These are phyloP conservation scores for Microthyrium microscopicum DNA, from an alignment of 2,329 filamentous ascomycete species.

Conservation along the genomic window DNA sequence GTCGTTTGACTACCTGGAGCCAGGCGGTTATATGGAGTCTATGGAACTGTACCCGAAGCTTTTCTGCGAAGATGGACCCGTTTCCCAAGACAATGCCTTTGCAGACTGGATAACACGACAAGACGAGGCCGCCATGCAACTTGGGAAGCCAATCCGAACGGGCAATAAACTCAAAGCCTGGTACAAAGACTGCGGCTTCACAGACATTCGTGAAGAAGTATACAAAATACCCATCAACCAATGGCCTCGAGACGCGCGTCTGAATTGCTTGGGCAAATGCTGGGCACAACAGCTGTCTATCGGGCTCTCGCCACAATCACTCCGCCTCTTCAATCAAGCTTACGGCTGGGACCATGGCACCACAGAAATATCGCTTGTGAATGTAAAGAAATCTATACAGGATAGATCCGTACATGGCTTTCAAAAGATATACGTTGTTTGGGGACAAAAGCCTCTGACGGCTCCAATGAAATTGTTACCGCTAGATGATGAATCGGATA, in stretches of 20 bases:
- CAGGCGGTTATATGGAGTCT: conserved; percentile 36
- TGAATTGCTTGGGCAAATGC: conserved; percentile 33
- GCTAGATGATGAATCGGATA: too few species aligned
- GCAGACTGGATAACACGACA: conserved; percentile 29
- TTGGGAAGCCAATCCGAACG: conserved; percentile 32
- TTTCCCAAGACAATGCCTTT: conserved; percentile 26
- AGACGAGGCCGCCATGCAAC: conserved; percentile 28
- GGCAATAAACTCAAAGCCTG: conserved; percentile 36
- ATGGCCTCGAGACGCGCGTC: conserved; percentile 32
- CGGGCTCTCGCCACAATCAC: conserved; percentile 27
- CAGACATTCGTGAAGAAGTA: conserved; percentile 36
- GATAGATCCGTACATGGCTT: conserved; percentile 25
- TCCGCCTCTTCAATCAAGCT: conserved; percentile 26
- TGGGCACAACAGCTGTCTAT: conserved; percentile 29
- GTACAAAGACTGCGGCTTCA: conserved; percentile 40
- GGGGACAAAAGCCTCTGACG: too few species aligned
- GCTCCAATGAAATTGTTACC: too few species aligned
- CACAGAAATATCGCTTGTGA: conserved; percentile 27
- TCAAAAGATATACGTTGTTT: conserved; percentile 25
- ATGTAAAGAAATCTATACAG: conserved; percentile 22
- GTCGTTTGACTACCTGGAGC: conserved; percentile 34
- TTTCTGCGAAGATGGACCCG: conserved; percentile 37
- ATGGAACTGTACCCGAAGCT: conserved; percentile 27
- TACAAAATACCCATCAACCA: conserved; percentile 36
- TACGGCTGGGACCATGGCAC: conserved; percentile 27